phyloP scores from a whole-genome alignment of 2,329 filamentous ascomycete genomes.

The Pyrenochaeta sp. region DNA sequence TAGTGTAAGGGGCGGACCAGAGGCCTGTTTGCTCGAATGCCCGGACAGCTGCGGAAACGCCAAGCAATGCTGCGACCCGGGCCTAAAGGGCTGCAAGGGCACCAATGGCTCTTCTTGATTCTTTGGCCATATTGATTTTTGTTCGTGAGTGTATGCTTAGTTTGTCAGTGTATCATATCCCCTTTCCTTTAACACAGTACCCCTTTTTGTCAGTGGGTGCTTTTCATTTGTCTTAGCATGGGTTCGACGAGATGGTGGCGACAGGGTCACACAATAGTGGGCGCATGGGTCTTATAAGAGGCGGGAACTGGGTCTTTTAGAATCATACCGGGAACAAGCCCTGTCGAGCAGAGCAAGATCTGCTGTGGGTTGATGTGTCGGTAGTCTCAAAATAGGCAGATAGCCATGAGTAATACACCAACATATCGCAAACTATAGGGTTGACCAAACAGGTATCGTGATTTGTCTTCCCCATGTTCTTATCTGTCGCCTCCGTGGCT shows the following conservation, averaged over 20 bases:
- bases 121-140: constrained; percentile 1
- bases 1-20: constrained; percentile 45
- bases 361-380: too few species aligned
- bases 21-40: constrained; percentile 53
- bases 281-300: too few species aligned
- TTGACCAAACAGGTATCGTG: too few species aligned
- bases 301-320: too few species aligned
- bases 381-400: too few species aligned
- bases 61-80: constrained; percentile 53
- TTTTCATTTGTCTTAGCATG: background rate
- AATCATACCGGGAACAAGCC: too few species aligned
- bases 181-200: background rate
- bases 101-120: constrained; percentile 20
- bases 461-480: constrained; percentile 3
- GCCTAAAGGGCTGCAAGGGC: constrained; percentile 30
- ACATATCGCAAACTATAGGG: too few species aligned
- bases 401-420: too few species aligned
- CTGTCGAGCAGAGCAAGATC: too few species aligned
- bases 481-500: too few species aligned
- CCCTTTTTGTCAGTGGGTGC: background rate
- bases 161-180: constrained; percentile 17
- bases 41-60: constrained; percentile 52
- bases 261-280: too few species aligned
- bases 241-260: background rate
- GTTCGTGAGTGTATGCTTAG: constrained; percentile 4